Evolutionary conservation across 2,329 filamentous ascomycete species (phyloP).

Genomic region (Akanthomyces uredinophilus): DNA sequence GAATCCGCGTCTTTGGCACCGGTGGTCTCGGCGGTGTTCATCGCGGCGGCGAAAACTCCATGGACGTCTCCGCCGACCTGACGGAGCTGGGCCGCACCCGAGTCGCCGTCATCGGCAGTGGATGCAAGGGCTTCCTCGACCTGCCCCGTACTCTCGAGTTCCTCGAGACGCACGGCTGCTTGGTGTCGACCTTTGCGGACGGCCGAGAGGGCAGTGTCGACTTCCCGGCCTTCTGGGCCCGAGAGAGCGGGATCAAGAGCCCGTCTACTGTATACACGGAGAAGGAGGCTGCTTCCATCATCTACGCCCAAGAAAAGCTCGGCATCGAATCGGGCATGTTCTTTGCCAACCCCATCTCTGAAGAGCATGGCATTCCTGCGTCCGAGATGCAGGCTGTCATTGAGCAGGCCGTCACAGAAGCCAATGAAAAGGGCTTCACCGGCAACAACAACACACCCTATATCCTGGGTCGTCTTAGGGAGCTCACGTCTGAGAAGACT

Average conservation of each 20-base stretch:
- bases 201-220: constrained; percentile 67
- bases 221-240: constrained; percentile 88
- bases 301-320: constrained; percentile 70
- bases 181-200: constrained; percentile 86
- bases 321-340: constrained; percentile 72
- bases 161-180: constrained; percentile 66
- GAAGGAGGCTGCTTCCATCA: constrained; percentile 81
- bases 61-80: constrained; percentile 94
- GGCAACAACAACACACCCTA: constrained; percentile 83
- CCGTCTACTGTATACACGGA: constrained; percentile 71
- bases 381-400: constrained; percentile 66
- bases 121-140: constrained; percentile 95
- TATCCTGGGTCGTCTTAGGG: constrained; percentile 71
- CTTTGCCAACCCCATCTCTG: constrained; percentile 84
- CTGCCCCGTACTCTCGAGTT: constrained; percentile 82
- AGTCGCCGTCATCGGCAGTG: constrained; percentile 82
- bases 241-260: constrained; percentile 78
- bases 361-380: constrained; percentile 63
- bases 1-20: constrained; percentile 89
- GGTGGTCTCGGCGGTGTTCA: constrained; percentile 94
- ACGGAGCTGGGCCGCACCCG: constrained; percentile 88
- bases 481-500: constrained; percentile 67
- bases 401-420: constrained; percentile 61
- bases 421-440: constrained; percentile 56
- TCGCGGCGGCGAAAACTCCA: constrained; percentile 74